Evolutionary conservation across 164 flowering plant species (phyloP).

Genomic region (Berberis thunbergii): DNA sequence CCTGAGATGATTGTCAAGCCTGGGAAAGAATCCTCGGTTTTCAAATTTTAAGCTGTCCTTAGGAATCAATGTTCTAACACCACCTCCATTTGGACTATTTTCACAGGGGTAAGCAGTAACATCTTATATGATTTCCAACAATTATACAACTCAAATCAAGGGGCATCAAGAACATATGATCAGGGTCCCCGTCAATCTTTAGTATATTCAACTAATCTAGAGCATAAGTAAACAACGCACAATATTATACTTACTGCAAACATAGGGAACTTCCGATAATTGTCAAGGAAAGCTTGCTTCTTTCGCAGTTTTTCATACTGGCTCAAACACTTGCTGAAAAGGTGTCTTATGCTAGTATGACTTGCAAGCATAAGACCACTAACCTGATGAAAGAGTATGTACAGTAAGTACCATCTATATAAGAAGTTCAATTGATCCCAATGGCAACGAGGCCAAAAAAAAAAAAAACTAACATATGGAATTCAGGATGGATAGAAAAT

Average conservation of each 20-base stretch:
- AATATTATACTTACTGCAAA: slow-evolving; percentile 72
- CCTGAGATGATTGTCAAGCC: too few species aligned
- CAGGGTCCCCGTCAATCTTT: not conserved
- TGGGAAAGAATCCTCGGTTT: too few species aligned
- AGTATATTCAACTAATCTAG: not conserved
- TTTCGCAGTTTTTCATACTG: slow-evolving; percentile 95
- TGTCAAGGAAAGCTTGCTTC: slow-evolving; percentile 98
- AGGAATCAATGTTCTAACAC: too few species aligned
- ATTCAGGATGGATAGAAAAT: too few species aligned
- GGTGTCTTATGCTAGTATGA: slow-evolving; percentile 95
- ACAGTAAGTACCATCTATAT: not conserved
- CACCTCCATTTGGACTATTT: too few species aligned
- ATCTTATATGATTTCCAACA: too few species aligned
- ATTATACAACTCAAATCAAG: not conserved
- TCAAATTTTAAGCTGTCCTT: too few species aligned
- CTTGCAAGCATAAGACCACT: slow-evolving; percentile 99
- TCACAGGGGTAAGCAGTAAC: too few species aligned
- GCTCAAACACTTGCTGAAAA: slow-evolving; percentile 89
- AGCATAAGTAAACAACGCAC: not conserved
- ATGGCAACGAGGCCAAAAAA: not conserved
- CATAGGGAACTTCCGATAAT: slow-evolving; percentile 94
- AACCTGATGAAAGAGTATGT: slow-evolving; percentile 37
- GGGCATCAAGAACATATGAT: too few species aligned
- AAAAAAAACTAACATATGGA: too few species aligned
- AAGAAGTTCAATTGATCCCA: too few species aligned